Evolutionary conservation across 768 basidiomycete species (phyloP), one percentile per base, ranked within the genome.

Genomic region (Panaeolus papilionaceus): DNA sequence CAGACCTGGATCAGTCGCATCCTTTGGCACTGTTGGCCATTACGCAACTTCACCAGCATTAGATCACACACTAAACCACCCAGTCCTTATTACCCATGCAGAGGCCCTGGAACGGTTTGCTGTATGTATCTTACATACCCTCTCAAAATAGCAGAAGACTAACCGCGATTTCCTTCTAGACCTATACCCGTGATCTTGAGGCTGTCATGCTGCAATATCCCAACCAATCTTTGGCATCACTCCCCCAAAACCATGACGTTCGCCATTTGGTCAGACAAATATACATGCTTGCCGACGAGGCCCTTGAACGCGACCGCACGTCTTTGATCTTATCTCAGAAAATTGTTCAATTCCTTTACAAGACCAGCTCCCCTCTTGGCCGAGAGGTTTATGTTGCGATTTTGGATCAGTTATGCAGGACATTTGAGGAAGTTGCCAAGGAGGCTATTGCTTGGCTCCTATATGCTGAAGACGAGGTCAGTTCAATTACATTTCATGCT

Each of bases 381-480:
- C 88, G 97, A 64, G 96, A 99, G 76, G 92, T 98, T 10, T 99
- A 95, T 76, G 96, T 95, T 44, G 88, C 91, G 51, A 82, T 99
- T 54, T 82, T 99, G 14, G 92, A 96, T 67, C 92, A 95, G 69
- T 82, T 99, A 47, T 99, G 98, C 76, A 89, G 90, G 69, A 82
- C 89, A 16, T 96, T 95, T 69, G 90, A 94, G 71, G 94, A 97
- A 70, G 97, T 98, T 54, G 94, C 92, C 18, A 96, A 96, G 78
- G 98, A 99, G 79, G 98, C 97, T 6, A 92, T 96, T 62, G 93
- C 93, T 1, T 99, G 98, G 98, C 82, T 99, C 61, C 81, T 98
- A 54, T 98, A 95, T 75, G 94, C 98, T 3, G 96, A 99, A 75
- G 98, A 99, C 75, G 94, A 96, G 82, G 95, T 96, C 66, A 66